A percentile compares a stretch with the other conserved stretches of the same genome.
Conservation (phyloP, 148 eudicot genomes). For the Amaranthus hypochondriacus region DNA sequence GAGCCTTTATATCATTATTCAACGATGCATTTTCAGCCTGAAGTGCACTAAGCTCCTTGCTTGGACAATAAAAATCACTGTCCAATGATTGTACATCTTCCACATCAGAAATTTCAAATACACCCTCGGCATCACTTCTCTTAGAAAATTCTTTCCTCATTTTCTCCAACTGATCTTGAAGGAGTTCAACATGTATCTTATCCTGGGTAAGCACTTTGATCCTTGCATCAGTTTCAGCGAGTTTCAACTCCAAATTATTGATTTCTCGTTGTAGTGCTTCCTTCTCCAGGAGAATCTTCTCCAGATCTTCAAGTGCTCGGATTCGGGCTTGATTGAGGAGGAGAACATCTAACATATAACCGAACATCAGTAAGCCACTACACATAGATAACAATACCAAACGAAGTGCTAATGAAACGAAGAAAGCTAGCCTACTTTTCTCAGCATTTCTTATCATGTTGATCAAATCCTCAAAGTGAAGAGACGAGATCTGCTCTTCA, state of each 20-base stretch:
- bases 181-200: conserved; percentile 64
- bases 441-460: conserved; percentile 87
- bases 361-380: conserved; percentile 5
- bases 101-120: conserved; percentile 14
- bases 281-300: conserved; percentile 63
- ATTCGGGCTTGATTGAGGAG: conserved; percentile 89
- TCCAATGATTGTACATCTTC: conserved; percentile 28
- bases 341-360: conserved; percentile 53
- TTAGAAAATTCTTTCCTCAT: conserved; percentile 49
- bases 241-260: conserved; percentile 62
- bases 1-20: conserved; percentile 46
- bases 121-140: conserved; percentile 34
- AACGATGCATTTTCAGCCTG: conserved; percentile 62
- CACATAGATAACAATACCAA: conserved; percentile 7
- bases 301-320: conserved; percentile 73
- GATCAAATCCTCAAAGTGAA: conserved; percentile 63
- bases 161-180: conserved; percentile 65
- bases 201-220: conserved; percentile 69
- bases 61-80: conserved; percentile 29
- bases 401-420: not conserved
- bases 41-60: conserved; percentile 59
- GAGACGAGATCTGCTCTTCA: conserved; percentile 38
- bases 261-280: conserved; percentile 72
- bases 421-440: conserved; percentile 53
- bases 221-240: conserved; percentile 81